These are phyloP conservation scores for Lactifluus echinatus DNA, from an alignment of 768 basidiomycete genomes.

Conservation along the genomic window DNA sequence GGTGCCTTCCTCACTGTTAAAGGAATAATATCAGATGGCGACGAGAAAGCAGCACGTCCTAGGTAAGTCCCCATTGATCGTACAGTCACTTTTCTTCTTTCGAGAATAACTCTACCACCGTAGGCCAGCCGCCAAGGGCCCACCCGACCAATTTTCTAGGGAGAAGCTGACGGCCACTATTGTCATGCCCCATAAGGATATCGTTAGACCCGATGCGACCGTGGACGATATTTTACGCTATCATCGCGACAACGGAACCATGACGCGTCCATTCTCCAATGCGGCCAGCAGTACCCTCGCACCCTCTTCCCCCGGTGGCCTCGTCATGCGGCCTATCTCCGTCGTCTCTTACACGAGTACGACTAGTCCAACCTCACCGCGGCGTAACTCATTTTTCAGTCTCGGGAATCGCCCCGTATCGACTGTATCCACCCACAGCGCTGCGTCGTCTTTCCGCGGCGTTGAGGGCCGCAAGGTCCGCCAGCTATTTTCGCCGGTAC, in stretches of 20 bases:
- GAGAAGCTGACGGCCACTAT: constrained; percentile 37
- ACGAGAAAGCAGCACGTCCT: constrained; percentile 5
- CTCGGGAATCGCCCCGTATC: constrained; percentile 20
- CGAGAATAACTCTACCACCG: background rate
- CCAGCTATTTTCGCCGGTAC: constrained; percentile 57
- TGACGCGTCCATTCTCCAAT: constrained; percentile 36
- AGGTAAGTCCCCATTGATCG: background rate
- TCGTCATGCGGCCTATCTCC: constrained; percentile 3
- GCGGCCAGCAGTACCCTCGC: constrained; percentile 29
- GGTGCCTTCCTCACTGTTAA: constrained; percentile 42
- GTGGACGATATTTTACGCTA: constrained; percentile 38
- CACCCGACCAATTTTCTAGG: constrained; percentile 32
- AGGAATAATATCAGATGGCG: constrained; percentile 35
- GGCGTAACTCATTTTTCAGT: constrained; percentile 7
- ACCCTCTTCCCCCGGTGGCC: background rate
- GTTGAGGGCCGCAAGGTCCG: constrained; percentile 42
- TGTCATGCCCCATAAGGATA: constrained; percentile 44
- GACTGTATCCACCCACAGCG: constrained; percentile 7
- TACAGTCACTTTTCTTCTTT: background rate
- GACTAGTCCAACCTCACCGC: background rate
- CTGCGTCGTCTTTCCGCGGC: constrained; percentile 12
- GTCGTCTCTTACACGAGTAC: constrained; percentile 8
- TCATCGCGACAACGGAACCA: constrained; percentile 35
- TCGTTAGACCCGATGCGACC: constrained; percentile 31
- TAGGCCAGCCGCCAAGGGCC: constrained; percentile 5